Conservation (phyloP, 2,329 filamentous ascomycete genomes). For the Aspergillus flavus region DNA sequence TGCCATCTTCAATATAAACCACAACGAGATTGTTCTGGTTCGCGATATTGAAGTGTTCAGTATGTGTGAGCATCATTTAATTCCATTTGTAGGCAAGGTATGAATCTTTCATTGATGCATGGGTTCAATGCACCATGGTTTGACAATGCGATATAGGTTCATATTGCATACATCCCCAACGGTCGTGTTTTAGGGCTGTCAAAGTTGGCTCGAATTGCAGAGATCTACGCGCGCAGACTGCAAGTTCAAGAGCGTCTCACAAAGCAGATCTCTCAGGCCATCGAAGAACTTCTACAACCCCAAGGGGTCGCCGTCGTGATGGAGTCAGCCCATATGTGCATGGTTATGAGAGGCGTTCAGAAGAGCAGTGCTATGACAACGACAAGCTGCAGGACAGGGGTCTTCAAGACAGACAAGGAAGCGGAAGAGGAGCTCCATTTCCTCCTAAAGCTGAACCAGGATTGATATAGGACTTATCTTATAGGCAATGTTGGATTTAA, state of each 20-base stretch:
- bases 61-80: conserved; percentile 90
- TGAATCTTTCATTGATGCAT: background rate
- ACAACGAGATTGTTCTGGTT: conserved; percentile 92
- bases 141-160: conserved; percentile 66
- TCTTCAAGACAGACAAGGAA: background rate
- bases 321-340: conserved; percentile 91
- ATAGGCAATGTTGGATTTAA: no score
- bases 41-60: conserved; percentile 93
- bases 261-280: conserved; percentile 88
- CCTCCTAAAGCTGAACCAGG: background rate
- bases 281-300: conserved; percentile 84
- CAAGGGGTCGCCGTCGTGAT: conserved; percentile 93
- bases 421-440: background rate
- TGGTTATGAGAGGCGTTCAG: conserved; percentile 93
- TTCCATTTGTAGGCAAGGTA: conserved; percentile 90
- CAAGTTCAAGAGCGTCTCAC: conserved; percentile 94
- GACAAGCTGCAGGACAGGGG: conserved; percentile 69
- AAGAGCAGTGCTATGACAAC: conserved; percentile 82
- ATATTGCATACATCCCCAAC: conserved; percentile 91
- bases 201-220: conserved; percentile 87
- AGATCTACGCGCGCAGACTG: conserved; percentile 86
- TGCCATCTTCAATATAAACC: conserved; percentile 88
- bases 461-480: no score
- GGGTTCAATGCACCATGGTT: background rate
- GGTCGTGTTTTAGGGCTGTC: conserved; percentile 87